phyloP scores from a whole-genome alignment of 345 rosid genomes.

The Brassica nigra region DNA sequence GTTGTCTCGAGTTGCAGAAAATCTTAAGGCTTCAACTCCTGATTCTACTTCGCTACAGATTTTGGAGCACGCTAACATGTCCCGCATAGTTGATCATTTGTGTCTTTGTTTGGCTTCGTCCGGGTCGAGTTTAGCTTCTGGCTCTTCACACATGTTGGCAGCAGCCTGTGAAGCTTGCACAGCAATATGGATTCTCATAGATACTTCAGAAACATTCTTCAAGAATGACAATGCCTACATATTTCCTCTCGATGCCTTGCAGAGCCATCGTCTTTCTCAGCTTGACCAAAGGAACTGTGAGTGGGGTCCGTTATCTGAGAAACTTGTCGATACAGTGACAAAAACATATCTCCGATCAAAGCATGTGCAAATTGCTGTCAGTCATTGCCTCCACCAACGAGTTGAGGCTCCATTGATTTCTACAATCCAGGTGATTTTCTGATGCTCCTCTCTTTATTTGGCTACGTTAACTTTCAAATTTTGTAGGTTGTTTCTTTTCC shows the following conservation, averaged over 20 bases:
- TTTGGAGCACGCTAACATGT: slow-evolving; percentile 77
- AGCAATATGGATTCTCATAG: slow-evolving; percentile 76
- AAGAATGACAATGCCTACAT: slow-evolving; percentile 48
- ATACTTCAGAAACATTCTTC: slow-evolving; percentile 62
- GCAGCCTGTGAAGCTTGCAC: slow-evolving; percentile 83
- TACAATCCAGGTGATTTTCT: slow-evolving; percentile 65
- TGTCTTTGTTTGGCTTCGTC: slow-evolving; percentile 80
- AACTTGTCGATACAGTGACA: slow-evolving; percentile 66
- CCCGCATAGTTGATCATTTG: slow-evolving; percentile 73
- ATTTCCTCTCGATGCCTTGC: slow-evolving; percentile 72
- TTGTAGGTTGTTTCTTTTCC: slow-evolving; percentile 10
- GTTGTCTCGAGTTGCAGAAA: slow-evolving; percentile 61
- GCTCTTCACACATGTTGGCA: slow-evolving; percentile 72
- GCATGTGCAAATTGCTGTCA: slow-evolving; percentile 73
- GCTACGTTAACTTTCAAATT: slow-evolving; percentile 3
- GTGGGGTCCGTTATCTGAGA: slow-evolving; percentile 60
- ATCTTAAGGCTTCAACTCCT: slow-evolving; percentile 55
- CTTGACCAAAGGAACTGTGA: slow-evolving; percentile 66
- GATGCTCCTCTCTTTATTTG: slow-evolving; percentile 16
- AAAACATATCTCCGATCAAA: slow-evolving; percentile 78
- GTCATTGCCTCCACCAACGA: slow-evolving; percentile 80
- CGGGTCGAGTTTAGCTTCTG: slow-evolving; percentile 78
- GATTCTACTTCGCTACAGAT: slow-evolving; percentile 59
- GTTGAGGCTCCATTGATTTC: slow-evolving; percentile 64
- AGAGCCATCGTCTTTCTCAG: slow-evolving; percentile 52